Conservation (phyloP, 352 stramenopile species). For the Aphanomyces invadans region DNA sequence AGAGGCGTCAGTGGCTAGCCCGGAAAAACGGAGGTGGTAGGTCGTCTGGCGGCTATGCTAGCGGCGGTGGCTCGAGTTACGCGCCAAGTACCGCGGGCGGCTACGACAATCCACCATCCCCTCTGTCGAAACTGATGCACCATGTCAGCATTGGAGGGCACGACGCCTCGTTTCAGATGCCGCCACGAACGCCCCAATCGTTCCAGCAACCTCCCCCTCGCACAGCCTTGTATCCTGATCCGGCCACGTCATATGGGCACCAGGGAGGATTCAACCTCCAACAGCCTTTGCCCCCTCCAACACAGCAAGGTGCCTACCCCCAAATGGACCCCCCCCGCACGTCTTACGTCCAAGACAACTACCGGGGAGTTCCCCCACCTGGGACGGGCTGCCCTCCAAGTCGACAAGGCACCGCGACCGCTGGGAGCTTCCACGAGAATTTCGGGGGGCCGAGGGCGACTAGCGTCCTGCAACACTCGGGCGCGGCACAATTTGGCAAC, state of each 20-base stretch:
- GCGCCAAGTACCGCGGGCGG: constrained; percentile 19
- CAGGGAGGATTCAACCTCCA: background rate
- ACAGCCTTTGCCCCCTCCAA: background rate
- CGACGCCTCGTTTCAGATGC: background rate
- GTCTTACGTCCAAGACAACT: background rate
- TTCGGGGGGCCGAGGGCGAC: background rate
- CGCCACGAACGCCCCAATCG: background rate
- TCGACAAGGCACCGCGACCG: too few species aligned
- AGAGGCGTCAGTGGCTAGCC: constrained; percentile 56
- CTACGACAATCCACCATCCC: constrained; percentile 39
- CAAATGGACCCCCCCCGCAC: constrained; percentile 1
- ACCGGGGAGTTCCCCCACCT: background rate
- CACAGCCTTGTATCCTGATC: background rate
- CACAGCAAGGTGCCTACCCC: constrained; percentile 1
- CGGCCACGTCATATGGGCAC: constrained; percentile 10
- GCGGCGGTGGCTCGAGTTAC: constrained; percentile 2
- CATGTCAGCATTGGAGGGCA: constrained; percentile 37
- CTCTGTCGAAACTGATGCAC: constrained; percentile 62
- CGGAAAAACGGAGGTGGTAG: constrained; percentile 39
- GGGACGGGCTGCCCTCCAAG: too few species aligned
- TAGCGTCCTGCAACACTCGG: constrained; percentile 14
- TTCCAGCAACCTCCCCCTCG: background rate
- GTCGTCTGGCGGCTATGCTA: constrained; percentile 21
- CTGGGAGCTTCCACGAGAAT: too few species aligned
- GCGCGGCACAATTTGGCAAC: constrained; percentile 15